Percentiles rank a stretch among this genome's conserved stretches.
Conservation (phyloP, 108 stramenopile species). For the Chaetoceros muelleri region DNA sequence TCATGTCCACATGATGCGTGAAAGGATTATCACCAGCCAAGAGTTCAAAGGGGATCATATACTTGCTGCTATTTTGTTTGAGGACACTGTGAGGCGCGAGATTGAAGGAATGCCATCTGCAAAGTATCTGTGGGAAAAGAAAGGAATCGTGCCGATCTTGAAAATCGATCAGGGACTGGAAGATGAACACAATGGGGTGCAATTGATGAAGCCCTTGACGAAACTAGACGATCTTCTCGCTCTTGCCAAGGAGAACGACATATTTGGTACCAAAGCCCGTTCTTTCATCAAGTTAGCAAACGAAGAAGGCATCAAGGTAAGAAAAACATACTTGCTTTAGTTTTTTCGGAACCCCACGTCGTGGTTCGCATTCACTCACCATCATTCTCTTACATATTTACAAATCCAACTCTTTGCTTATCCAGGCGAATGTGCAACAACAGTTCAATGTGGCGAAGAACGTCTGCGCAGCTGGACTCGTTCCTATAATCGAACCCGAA, state of each 20-base stretch:
- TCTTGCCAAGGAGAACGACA: conserved; percentile 31
- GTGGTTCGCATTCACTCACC: background rate
- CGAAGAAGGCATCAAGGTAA: conserved; percentile 45
- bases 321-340: too few species aligned
- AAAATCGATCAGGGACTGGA: conserved; percentile 68
- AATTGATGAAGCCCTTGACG: conserved; percentile 74
- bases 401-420: background rate
- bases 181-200: conserved; percentile 53
- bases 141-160: conserved; percentile 59
- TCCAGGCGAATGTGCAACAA: conserved; percentile 49
- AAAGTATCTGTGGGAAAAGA: conserved; percentile 61
- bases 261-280: conserved; percentile 82
- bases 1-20: conserved; percentile 64
- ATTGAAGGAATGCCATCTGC: conserved; percentile 47
- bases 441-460: conserved; percentile 67
- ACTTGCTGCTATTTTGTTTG: conserved; percentile 70
- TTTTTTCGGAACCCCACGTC: too few species aligned
- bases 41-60: conserved; percentile 55
- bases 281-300: conserved; percentile 53
- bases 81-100: conserved; percentile 70
- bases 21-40: conserved; percentile 54
- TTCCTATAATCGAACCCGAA: conserved; percentile 81
- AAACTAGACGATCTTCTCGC: conserved; percentile 36
- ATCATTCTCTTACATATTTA: background rate
- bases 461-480: conserved; percentile 42